Evolutionary conservation across 2,329 filamentous ascomycete genomes (phyloP).

Genomic region (Stemphylium beticola): DNA sequence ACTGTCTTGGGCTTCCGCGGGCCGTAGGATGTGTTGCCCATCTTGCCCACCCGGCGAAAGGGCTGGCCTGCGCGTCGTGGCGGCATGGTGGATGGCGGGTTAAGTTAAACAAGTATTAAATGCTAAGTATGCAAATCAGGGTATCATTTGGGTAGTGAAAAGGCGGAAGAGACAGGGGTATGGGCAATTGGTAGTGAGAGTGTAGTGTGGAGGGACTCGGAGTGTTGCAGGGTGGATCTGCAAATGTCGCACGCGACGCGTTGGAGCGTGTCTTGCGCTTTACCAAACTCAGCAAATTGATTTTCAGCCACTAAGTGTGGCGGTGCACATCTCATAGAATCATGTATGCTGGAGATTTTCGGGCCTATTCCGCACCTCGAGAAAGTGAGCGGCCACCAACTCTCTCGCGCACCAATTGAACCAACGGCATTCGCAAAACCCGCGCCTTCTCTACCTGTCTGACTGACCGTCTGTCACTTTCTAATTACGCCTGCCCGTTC

Average conservation of each 20-base stretch:
- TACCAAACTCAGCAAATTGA: constrained; percentile 35
- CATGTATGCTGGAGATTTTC: constrained; percentile 33
- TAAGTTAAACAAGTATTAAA: constrained; percentile 30
- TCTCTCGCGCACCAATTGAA: constrained; percentile 1
- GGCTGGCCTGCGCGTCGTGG: constrained; percentile 51
- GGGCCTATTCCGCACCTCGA: constrained; percentile 28
- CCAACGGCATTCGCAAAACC: background rate
- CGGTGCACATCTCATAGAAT: constrained; percentile 20
- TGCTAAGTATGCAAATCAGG: constrained; percentile 31
- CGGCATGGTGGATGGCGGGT: constrained; percentile 47
- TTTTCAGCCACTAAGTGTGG: constrained; percentile 26
- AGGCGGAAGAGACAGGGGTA: constrained; percentile 21
- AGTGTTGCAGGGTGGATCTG: constrained; percentile 15
- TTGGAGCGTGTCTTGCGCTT: constrained; percentile 26
- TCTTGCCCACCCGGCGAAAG: constrained; percentile 52
- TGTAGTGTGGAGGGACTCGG: constrained; percentile 16
- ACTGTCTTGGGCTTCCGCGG: constrained; percentile 75
- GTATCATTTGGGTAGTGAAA: constrained; percentile 41
- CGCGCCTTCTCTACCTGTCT: background rate
- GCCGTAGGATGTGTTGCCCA: constrained; percentile 53
- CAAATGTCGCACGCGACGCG: constrained; percentile 31
- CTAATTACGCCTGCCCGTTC: background rate
- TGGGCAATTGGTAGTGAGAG: constrained; percentile 19
- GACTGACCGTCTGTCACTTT: background rate
- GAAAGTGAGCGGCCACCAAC: constrained; percentile 12